phyloP scores from a whole-genome alignment of 2,329 filamentous ascomycete genomes.

The Penicillium sp. region DNA sequence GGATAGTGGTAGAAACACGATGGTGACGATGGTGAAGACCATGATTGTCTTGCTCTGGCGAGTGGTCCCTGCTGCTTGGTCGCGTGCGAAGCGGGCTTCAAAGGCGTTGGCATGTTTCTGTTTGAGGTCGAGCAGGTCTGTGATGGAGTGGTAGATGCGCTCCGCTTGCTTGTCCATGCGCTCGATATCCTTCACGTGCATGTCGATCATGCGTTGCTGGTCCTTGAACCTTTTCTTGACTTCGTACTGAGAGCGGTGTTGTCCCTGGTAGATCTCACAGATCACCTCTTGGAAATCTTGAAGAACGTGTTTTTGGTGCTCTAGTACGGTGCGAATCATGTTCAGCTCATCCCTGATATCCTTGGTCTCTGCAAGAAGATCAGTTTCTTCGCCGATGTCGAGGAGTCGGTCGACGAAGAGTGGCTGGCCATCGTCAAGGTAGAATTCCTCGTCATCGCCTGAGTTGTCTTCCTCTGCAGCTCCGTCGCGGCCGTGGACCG shows the following conservation, averaged over 20 bases:
- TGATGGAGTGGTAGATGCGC: conserved; percentile 59
- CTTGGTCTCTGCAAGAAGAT: conserved; percentile 62
- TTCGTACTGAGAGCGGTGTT: conserved; percentile 44
- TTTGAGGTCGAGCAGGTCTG: conserved; percentile 64
- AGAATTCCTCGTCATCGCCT: conserved; percentile 20
- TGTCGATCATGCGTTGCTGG: conserved; percentile 57
- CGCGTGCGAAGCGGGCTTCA: conserved; percentile 58
- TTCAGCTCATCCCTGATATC: conserved; percentile 67
- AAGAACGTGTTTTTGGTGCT: conserved; percentile 40
- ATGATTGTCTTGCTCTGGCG: conserved; percentile 57
- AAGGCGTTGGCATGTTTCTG: conserved; percentile 68
- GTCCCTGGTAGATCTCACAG: conserved; percentile 35
- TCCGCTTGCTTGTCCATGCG: conserved; percentile 64
- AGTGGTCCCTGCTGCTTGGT: conserved; percentile 61
- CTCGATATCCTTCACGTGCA: conserved; percentile 59
- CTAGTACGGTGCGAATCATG: conserved; percentile 52
- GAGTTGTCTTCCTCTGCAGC: conserved; percentile 4
- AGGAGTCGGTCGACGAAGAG: conserved; percentile 46
- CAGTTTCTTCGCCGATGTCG: conserved; percentile 61
- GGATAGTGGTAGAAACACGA: conserved; percentile 56
- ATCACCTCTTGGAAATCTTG: conserved; percentile 36
- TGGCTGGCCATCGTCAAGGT: conserved; percentile 38
- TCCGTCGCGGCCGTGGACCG: conserved; percentile 5
- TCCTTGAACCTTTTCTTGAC: conserved; percentile 57
- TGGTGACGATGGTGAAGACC: conserved; percentile 60